Percentiles rank a stretch among this genome's conserved stretches.
Conservation (phyloP, 2,329 filamentous ascomycete genomes). For the Sarocladiaceae sp. region DNA sequence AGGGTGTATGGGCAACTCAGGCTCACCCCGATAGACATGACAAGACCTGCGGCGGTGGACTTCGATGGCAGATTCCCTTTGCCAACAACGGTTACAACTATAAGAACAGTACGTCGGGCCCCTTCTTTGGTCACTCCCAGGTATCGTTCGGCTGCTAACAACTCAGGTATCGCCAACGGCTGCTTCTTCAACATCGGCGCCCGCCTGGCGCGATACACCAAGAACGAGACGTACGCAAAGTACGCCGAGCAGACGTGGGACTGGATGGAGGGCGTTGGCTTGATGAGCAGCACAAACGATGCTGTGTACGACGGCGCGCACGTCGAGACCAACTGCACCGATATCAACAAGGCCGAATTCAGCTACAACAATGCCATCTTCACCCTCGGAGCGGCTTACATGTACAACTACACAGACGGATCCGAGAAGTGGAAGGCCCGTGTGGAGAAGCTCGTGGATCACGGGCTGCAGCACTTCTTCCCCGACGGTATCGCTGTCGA, state of each 20-base stretch:
- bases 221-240: constrained; percentile 56
- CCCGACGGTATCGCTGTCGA: constrained; percentile 52
- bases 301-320: constrained; percentile 55
- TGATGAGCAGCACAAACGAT: constrained; percentile 53
- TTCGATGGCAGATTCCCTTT: constrained; percentile 72
- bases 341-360: constrained; percentile 51
- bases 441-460: constrained; percentile 32
- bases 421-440: constrained; percentile 44
- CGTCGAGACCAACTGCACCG: constrained; percentile 45
- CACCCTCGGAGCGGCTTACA: constrained; percentile 52
- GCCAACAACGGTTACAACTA: constrained; percentile 72
- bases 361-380: constrained; percentile 55
- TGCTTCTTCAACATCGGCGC: constrained; percentile 61
- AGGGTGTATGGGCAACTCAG: constrained; percentile 57
- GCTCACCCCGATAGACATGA: constrained; percentile 53
- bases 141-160: not conserved
- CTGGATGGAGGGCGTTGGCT: constrained; percentile 49
- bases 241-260: constrained; percentile 60
- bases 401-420: constrained; percentile 55
- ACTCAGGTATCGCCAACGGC: constrained; percentile 48
- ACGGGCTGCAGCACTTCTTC: constrained; percentile 44
- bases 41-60: constrained; percentile 48
- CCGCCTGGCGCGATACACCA: constrained; percentile 64
- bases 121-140: not conserved
- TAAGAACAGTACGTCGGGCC: constrained; percentile 47